phyloP scores from a whole-genome alignment of 257 asterid genomes.

The Nicotiana benthamiana region DNA sequence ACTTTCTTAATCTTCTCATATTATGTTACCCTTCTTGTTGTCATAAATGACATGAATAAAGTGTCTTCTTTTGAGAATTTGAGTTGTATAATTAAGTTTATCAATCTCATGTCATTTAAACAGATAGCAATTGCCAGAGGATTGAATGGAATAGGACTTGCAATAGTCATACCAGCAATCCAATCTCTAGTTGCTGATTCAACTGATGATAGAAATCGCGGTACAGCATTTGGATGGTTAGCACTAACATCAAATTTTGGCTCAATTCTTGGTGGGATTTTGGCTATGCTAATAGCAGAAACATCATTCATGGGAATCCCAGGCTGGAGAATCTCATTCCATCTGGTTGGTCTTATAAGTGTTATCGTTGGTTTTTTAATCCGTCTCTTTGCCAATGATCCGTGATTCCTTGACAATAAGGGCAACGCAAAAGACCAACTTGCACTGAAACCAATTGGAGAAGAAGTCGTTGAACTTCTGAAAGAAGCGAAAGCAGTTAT shows the following conservation, averaged over 20 bases:
- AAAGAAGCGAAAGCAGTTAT: slow-evolving; percentile 63
- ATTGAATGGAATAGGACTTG: slow-evolving; percentile 77
- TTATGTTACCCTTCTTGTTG: background rate
- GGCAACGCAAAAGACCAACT: slow-evolving; percentile 26
- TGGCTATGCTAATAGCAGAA: slow-evolving; percentile 58
- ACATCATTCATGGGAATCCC: slow-evolving; percentile 65
- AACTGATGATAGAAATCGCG: too few relatives aligned
- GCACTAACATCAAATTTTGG: too few relatives aligned
- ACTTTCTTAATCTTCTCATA: background rate
- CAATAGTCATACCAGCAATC: slow-evolving; percentile 70
- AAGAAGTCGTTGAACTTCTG: slow-evolving; percentile 9
- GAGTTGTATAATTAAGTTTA: background rate
- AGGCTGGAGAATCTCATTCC: slow-evolving; percentile 88
- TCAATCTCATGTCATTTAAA: background rate
- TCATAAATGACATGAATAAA: background rate
- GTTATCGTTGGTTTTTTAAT: slow-evolving; percentile 57
- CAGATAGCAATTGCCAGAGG: slow-evolving; percentile 87
- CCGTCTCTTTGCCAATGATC: slow-evolving; percentile 59
- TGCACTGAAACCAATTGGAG: slow-evolving; percentile 8
- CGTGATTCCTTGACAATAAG: slow-evolving; percentile 31
- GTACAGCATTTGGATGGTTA: too few relatives aligned
- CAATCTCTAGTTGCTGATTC: too few relatives aligned
- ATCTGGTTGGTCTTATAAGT: slow-evolving; percentile 64
- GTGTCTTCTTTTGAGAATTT: background rate
- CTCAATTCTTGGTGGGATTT: slow-evolving; percentile 15